Percentiles rank a stretch among this genome's conserved stretches.
These are phyloP conservation scores for Quercus bicolor DNA, from an alignment of 306 rosid genomes.

Conservation along the genomic window DNA sequence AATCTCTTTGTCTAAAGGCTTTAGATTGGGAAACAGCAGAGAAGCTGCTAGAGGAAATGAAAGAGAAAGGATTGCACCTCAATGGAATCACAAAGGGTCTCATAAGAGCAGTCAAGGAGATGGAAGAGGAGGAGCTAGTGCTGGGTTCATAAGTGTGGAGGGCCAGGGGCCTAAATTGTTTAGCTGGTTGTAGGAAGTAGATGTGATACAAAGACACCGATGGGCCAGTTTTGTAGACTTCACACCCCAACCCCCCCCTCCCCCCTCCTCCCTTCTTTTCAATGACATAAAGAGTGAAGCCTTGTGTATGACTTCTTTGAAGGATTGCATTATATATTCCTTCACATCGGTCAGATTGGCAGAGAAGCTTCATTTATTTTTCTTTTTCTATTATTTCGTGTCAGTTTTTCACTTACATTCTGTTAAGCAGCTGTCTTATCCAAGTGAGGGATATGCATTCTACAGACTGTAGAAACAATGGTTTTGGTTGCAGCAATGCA, in stretches of 20 bases:
- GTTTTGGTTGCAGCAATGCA: background rate
- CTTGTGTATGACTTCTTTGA: background rate
- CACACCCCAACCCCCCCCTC: no score
- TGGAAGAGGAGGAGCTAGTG: slow-evolving; percentile 50
- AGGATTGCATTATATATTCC: background rate
- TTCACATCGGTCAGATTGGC: background rate
- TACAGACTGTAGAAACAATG: background rate
- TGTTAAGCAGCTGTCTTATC: background rate
- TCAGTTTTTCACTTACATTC: background rate
- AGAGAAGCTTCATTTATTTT: slow-evolving; percentile 1
- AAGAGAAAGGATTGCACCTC: slow-evolving; percentile 60
- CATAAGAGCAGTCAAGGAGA: slow-evolving; percentile 75
- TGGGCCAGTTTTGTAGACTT: background rate
- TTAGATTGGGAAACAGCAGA: slow-evolving; percentile 79
- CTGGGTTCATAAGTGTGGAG: slow-evolving; percentile 18
- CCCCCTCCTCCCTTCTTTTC: background rate
- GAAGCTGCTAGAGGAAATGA: slow-evolving; percentile 74
- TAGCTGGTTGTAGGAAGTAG: slow-evolving; percentile 1
- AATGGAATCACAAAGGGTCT: slow-evolving; percentile 69
- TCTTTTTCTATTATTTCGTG: background rate
- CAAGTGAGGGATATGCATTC: background rate
- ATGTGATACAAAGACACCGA: background rate
- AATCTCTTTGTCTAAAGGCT: slow-evolving; percentile 77
- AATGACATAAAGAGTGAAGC: background rate
- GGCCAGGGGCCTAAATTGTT: slow-evolving; percentile 10